Conservation (phyloP, 108 stramenopile genomes). For the Chaetoceros tenuissimus region DNA sequence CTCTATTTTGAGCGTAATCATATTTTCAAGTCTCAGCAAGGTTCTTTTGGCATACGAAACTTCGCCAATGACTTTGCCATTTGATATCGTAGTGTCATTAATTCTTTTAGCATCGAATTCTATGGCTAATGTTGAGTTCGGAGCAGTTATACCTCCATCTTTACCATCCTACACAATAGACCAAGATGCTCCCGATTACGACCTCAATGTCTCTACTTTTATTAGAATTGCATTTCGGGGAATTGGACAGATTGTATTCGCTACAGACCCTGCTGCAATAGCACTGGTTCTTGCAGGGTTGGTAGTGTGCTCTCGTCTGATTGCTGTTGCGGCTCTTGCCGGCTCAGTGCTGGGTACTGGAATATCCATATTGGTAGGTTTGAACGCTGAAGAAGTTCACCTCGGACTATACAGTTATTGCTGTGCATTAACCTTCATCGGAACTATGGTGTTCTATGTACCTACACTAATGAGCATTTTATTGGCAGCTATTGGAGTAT, state of each 20-base stretch:
- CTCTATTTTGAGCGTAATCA: constrained; percentile 10
- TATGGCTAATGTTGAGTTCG: constrained; percentile 5
- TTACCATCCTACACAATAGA: too few species aligned
- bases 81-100: constrained; percentile 14
- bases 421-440: constrained; percentile 15
- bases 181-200: constrained; percentile 6
- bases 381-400: constrained; percentile 8
- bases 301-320: constrained; percentile 22
- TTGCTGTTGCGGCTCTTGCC: constrained; percentile 18
- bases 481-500: constrained; percentile 13
- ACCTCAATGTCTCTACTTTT: neutral
- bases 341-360: constrained; percentile 28
- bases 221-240: constrained; percentile 26
- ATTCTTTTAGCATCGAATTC: constrained; percentile 17
- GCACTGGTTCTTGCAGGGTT: constrained; percentile 15
- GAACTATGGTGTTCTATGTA: constrained; percentile 26
- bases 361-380: constrained; percentile 9
- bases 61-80: constrained; percentile 32
- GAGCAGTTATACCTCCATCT: constrained; percentile 3
- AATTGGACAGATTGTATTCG: constrained; percentile 28
- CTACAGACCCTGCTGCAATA: constrained; percentile 18
- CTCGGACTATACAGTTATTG: constrained; percentile 26
- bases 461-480: constrained; percentile 11
- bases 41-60: constrained; percentile 25
- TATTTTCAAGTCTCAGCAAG: constrained; percentile 10